These are phyloP conservation scores for Olyra latifolia DNA, from an alignment of 176 grass and related monocot genomes.

Conservation along the genomic window DNA sequence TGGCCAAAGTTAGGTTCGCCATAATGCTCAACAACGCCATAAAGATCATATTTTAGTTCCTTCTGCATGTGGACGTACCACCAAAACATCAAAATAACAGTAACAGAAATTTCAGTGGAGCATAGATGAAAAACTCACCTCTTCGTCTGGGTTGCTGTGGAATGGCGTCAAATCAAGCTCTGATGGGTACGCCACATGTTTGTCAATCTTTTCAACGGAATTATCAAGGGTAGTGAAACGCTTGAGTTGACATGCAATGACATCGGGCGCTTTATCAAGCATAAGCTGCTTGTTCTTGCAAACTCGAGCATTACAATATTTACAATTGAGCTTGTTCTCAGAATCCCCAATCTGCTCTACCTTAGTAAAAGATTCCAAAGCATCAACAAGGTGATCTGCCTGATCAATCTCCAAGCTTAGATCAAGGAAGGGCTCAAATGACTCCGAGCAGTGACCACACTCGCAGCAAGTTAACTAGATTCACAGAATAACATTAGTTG, in stretches of 20 bases:
- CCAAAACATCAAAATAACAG: conserved; percentile 8
- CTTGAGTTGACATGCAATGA: conserved; percentile 76
- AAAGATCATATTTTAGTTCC: conserved; percentile 72
- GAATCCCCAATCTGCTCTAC: conserved; percentile 74
- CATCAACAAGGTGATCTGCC: conserved; percentile 48
- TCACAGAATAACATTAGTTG: conserved; percentile 27
- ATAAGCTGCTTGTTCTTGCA: conserved; percentile 77
- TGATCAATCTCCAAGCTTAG: conserved; percentile 90
- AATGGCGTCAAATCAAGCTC: conserved; percentile 73
- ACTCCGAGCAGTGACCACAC: conserved; percentile 73
- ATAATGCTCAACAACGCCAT: conserved; percentile 72
- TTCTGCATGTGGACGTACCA: conserved; percentile 38
- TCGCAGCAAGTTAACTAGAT: conserved; percentile 65
- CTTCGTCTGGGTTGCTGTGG: conserved; percentile 32
- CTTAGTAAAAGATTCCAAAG: conserved; percentile 81
- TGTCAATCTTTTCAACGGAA: conserved; percentile 60
- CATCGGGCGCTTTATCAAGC: conserved; percentile 66
- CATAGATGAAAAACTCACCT: conserved; percentile 33
- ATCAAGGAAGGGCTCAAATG: conserved; percentile 81
- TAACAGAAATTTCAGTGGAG: not conserved
- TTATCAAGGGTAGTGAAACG: conserved; percentile 63
- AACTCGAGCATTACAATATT: conserved; percentile 65
- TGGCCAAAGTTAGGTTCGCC: conserved; percentile 67
- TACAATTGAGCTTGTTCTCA: conserved; percentile 70
- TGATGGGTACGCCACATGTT: conserved; percentile 60